Evolutionary conservation across 2,329 filamentous ascomycete genomes (phyloP).

Genomic region (Colletotrichum siamense): DNA sequence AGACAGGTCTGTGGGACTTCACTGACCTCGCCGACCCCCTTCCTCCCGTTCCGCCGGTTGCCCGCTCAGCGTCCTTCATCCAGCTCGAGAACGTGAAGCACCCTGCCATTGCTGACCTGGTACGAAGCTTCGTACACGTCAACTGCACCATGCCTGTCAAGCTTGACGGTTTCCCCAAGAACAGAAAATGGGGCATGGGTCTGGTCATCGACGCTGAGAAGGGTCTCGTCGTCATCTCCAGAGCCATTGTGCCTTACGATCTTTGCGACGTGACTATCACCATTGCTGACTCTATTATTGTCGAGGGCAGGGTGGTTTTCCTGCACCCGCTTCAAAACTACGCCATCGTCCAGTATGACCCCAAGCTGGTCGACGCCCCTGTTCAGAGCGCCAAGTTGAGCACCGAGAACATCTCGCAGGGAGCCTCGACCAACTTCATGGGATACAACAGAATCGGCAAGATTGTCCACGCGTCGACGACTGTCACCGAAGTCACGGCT

Average conservation of each 20-base stretch:
- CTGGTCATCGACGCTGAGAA: conserved; percentile 97
- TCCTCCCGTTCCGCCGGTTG: conserved; percentile 73
- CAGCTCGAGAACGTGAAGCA: conserved; percentile 88
- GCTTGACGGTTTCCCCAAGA: conserved; percentile 96
- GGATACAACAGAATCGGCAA: conserved; percentile 97
- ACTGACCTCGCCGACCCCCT: conserved; percentile 82
- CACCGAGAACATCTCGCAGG: conserved; percentile 84
- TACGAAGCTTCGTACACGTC: conserved; percentile 93
- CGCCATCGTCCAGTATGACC: conserved; percentile 93
- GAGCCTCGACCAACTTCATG: conserved; percentile 93
- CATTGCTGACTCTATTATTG: conserved; percentile 94
- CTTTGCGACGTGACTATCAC: conserved; percentile 96
- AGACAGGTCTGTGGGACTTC: conserved; percentile 94
- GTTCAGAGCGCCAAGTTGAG: conserved; percentile 89
- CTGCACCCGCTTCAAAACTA: conserved; percentile 97
- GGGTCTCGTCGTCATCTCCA: conserved; percentile 90
- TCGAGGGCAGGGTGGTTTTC: conserved; percentile 93
- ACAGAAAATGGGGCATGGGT: conserved; percentile 93
- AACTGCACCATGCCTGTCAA: conserved; percentile 94
- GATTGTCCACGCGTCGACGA: conserved; percentile 91
- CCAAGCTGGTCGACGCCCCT: conserved; percentile 88
- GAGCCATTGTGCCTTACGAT: conserved; percentile 94
- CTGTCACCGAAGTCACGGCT: conserved; percentile 95
- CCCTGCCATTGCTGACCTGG: conserved; percentile 88
- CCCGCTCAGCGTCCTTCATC: conserved; percentile 87